Percentiles rank a stretch among this genome's conserved stretches.
These are phyloP conservation scores for Paxillus involutus DNA, from an alignment of 768 basidiomycete genomes.

Conservation along the genomic window DNA sequence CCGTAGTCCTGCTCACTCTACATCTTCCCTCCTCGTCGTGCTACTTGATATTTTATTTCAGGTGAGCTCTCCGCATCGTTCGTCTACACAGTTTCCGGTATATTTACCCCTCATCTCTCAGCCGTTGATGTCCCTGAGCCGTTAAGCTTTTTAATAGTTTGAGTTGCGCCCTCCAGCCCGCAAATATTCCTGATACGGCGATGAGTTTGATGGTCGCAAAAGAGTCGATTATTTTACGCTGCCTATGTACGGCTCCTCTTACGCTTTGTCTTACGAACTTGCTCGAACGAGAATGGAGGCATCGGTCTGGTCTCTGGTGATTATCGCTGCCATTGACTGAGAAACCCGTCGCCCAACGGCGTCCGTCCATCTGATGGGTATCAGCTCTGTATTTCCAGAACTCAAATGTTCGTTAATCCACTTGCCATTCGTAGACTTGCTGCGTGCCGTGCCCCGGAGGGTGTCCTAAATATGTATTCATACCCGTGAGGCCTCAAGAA, in stretches of 20 bases:
- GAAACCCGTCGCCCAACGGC: conserved; percentile 10
- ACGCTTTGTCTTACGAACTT: background rate
- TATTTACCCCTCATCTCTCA: background rate
- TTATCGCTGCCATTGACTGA: background rate
- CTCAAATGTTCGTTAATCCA: conserved; percentile 3
- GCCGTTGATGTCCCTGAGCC: conserved; percentile 2
- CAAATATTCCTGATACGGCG: conserved; percentile 8
- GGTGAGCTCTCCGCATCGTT: background rate
- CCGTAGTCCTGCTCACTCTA: background rate
- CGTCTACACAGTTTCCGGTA: background rate
- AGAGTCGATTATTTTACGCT: background rate
- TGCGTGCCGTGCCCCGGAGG: background rate
- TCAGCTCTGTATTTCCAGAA: conserved; percentile 1
- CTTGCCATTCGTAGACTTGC: conserved; percentile 9
- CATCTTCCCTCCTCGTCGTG: background rate
- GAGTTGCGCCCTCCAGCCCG: conserved; percentile 18
- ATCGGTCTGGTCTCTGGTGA: background rate
- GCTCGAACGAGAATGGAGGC: background rate
- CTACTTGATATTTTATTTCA: background rate
- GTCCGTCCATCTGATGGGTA: conserved; percentile 6
- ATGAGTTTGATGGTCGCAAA: background rate
- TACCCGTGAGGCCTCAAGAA: background rate
- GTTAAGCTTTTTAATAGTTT: conserved; percentile 28
- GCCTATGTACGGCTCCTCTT: background rate
- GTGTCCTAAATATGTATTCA: conserved; percentile 4